These are phyloP conservation scores for Podospora fimiseda DNA, from an alignment of 495 filamentous ascomycete species.

Conservation along the genomic window DNA sequence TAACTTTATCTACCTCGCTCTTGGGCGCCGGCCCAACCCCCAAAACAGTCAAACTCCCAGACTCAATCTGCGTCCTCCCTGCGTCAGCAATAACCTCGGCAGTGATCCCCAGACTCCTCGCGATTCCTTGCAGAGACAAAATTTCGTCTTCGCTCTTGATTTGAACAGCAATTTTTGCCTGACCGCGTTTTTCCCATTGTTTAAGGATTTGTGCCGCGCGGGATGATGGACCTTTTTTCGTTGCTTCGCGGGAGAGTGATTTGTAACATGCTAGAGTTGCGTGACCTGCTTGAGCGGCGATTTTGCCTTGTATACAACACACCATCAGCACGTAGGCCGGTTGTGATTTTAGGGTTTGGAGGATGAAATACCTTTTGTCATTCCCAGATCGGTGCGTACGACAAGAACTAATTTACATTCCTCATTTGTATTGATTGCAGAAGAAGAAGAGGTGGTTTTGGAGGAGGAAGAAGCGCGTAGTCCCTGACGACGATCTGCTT, in stretches of 20 bases:
- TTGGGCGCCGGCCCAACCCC: conserved; percentile 85
- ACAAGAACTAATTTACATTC: conserved; percentile 94
- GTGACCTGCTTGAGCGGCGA: conserved; percentile 92
- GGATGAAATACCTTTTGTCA: conserved; percentile 74
- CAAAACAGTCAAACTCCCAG: conserved; percentile 82
- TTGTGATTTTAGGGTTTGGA: too few relatives aligned
- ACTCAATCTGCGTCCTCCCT: conserved; percentile 95
- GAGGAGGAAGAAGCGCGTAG: conserved; percentile 24
- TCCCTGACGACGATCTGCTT: conserved; percentile 44
- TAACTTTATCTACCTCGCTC: conserved; percentile 78
- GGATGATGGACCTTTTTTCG: conserved; percentile 36
- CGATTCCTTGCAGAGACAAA: conserved; percentile 65
- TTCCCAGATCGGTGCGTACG: conserved; percentile 86
- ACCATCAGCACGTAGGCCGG: too few relatives aligned
- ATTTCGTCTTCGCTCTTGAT: conserved; percentile 79
- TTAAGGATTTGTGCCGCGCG: conserved; percentile 58
- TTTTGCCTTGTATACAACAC: conserved; percentile 72
- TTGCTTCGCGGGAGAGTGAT: conserved; percentile 52
- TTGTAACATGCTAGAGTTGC: conserved; percentile 97
- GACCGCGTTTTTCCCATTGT: conserved; percentile 77
- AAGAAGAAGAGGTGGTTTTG: conserved; percentile 17
- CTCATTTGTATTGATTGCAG: conserved; percentile 53
- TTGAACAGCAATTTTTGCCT: conserved; percentile 90
- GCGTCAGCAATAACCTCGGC: conserved; percentile 88
- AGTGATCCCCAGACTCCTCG: conserved; percentile 76